These are phyloP conservation scores for Choanephora cucurbitarum DNA, from an alignment of 371 early-diverging fungal genomes.

Conservation along the genomic window DNA sequence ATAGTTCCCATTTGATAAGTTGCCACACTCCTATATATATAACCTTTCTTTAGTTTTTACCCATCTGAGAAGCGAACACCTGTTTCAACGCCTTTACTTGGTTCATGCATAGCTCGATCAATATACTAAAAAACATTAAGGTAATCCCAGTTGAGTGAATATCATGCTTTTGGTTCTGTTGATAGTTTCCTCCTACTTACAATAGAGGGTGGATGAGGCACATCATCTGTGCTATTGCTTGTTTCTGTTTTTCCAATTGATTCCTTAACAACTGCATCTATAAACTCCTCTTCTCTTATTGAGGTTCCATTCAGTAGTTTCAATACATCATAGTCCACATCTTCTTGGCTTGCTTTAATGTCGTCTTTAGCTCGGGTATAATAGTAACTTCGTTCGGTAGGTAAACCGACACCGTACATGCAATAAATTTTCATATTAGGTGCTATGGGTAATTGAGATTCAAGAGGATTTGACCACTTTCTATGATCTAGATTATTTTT, in stretches of 20 bases:
- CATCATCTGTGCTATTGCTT: background rate
- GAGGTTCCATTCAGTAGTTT: background rate
- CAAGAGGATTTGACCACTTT: conserved; percentile 87
- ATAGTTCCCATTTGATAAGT: background rate
- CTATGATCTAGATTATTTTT: conserved; percentile 52
- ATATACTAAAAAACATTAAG: conserved; percentile 38
- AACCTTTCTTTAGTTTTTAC: conserved; percentile 30
- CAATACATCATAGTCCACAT: background rate
- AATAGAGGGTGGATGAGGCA: background rate
- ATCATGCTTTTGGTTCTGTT: background rate
- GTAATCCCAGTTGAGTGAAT: too few species aligned
- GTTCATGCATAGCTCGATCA: conserved; percentile 42
- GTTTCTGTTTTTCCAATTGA: conserved; percentile 8
- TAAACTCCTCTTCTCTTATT: conserved; percentile 4
- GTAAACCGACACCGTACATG: conserved; percentile 80
- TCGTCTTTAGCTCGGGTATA: conserved; percentile 39
- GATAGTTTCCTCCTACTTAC: too few species aligned
- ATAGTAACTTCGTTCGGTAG: conserved; percentile 82
- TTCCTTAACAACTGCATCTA: background rate
- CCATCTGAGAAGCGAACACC: conserved; percentile 58
- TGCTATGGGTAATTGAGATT: conserved; percentile 73
- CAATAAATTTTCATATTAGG: conserved; percentile 83
- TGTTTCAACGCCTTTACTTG: conserved; percentile 46
- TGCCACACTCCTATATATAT: too few species aligned
- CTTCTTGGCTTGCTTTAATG: conserved; percentile 1